Percentiles rank a stretch among this genome's conserved stretches.
Evolutionary conservation across 805 yeast genomes (phyloP).

Genomic region (Nakazawaea wyomingensis): DNA sequence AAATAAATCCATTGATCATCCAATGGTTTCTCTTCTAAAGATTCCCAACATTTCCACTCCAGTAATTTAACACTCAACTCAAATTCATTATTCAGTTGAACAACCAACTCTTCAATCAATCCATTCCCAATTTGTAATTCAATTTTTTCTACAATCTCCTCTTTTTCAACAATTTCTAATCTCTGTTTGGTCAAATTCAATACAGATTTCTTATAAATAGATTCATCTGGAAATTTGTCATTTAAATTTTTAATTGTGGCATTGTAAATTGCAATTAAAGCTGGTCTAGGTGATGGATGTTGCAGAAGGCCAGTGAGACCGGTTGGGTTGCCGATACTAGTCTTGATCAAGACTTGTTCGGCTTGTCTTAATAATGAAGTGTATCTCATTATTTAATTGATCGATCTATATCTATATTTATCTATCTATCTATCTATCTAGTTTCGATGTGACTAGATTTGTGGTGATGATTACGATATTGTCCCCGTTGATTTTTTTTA

Average conservation of each 20-base stretch:
- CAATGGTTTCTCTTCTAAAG: conserved; percentile 70
- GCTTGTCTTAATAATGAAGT: conserved; percentile 34
- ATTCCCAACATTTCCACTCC: conserved; percentile 73
- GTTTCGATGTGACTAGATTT: too few species aligned
- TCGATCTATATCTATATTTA: too few species aligned
- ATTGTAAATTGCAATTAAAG: conserved; percentile 63
- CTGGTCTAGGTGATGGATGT: conserved; percentile 83
- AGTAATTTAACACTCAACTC: conserved; percentile 63
- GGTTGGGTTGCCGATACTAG: conserved; percentile 66
- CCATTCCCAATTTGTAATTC: conserved; percentile 78
- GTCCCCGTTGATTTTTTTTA: too few species aligned
- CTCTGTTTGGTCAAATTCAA: conserved; percentile 69
- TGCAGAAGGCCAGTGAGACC: conserved; percentile 75
- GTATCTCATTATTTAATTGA: too few species aligned
- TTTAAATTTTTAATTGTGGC: conserved; percentile 58
- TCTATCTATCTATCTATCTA: too few species aligned
- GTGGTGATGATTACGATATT: too few species aligned
- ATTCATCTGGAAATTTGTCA: conserved; percentile 59
- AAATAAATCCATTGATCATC: conserved; percentile 83
- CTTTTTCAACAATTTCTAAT: conserved; percentile 56
- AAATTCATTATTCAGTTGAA: conserved; percentile 81
- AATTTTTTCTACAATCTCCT: conserved; percentile 57
- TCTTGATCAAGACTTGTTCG: conserved; percentile 41
- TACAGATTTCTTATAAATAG: conserved; percentile 73
- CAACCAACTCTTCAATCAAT: conserved; percentile 72